Evolutionary conservation across 805 yeast genomes (phyloP).

Genomic region (Wickerhamiella spandovensis): DNA sequence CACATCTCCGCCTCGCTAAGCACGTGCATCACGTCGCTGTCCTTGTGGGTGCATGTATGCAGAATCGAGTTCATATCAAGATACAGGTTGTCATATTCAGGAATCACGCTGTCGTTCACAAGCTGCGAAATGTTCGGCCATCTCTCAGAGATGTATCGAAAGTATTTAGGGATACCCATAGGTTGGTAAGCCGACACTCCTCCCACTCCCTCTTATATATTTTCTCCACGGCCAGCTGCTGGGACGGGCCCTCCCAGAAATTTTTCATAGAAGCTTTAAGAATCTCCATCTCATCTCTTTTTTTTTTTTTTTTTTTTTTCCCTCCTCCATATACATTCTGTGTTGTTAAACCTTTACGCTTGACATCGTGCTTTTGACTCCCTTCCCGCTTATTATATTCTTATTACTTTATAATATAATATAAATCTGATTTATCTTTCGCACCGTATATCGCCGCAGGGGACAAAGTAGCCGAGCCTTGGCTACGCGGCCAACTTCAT

Average conservation of each 20-base stretch:
- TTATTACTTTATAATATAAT: too few relatives aligned
- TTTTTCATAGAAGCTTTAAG: neutral
- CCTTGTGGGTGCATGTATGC: constrained; percentile 82
- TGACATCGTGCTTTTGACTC: too few relatives aligned
- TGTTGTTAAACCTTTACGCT: too few relatives aligned
- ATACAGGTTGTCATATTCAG: constrained; percentile 90
- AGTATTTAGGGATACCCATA: constrained; percentile 93
- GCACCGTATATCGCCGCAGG: too few relatives aligned
- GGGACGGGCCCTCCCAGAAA: neutral
- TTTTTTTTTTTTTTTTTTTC: too few relatives aligned
- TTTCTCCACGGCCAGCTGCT: neutral
- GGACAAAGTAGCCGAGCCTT: too few relatives aligned
- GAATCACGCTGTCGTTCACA: constrained; percentile 67
- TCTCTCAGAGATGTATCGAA: constrained; percentile 93
- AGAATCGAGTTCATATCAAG: constrained; percentile 96
- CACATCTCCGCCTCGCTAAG: constrained; percentile 85
- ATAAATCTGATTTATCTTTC: too few relatives aligned
- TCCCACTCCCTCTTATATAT: neutral
- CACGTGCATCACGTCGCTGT: constrained; percentile 48
- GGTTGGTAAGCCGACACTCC: neutral
- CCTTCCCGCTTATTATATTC: too few relatives aligned
- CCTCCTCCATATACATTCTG: too few relatives aligned
- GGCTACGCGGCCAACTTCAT: too few relatives aligned
- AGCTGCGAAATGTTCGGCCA: constrained; percentile 92
- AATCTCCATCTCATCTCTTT: too few relatives aligned